Evolutionary conservation across 192 early-diverging fungal genomes (phyloP).

Genomic region (Linnemannia schmuckeri): DNA sequence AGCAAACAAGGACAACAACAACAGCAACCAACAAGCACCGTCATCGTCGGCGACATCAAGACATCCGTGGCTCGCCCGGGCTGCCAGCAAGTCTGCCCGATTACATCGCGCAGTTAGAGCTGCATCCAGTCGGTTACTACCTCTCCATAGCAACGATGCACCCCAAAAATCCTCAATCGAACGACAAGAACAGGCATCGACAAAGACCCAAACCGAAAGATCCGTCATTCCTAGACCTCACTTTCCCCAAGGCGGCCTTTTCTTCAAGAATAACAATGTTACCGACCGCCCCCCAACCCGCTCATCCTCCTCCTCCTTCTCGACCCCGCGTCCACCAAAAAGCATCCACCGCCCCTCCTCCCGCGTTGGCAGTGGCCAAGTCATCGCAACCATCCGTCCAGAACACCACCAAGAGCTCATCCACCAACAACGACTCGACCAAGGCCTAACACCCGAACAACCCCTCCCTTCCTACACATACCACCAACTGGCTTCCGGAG

Average conservation of each 20-base stretch:
- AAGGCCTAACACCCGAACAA: neutral
- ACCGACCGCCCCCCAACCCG: neutral
- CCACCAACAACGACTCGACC: constrained; percentile 6
- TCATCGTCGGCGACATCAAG: neutral
- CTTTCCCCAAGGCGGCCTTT: neutral
- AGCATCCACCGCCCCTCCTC: neutral
- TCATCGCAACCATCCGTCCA: constrained; percentile 16
- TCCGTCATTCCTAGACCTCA: neutral
- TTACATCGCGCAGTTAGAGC: constrained; percentile 1
- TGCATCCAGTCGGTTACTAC: neutral
- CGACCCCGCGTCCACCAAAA: neutral
- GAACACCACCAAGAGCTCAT: constrained; percentile 25
- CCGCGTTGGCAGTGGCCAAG: neutral
- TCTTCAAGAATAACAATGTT: neutral
- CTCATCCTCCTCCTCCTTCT: neutral
- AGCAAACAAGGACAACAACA: too few species aligned
- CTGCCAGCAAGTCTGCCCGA: neutral
- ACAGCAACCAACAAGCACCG: neutral
- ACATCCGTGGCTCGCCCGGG: neutral
- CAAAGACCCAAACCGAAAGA: too few species aligned
- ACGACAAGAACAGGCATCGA: constrained; percentile 11
- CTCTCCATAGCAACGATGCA: neutral
- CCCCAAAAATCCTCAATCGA: constrained; percentile 2
- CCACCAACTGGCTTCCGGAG: neutral
- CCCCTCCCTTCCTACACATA: neutral